Evolutionary conservation across 2,329 filamentous ascomycete genomes (phyloP).

Genomic region (Chalaropsis thielavioides): DNA sequence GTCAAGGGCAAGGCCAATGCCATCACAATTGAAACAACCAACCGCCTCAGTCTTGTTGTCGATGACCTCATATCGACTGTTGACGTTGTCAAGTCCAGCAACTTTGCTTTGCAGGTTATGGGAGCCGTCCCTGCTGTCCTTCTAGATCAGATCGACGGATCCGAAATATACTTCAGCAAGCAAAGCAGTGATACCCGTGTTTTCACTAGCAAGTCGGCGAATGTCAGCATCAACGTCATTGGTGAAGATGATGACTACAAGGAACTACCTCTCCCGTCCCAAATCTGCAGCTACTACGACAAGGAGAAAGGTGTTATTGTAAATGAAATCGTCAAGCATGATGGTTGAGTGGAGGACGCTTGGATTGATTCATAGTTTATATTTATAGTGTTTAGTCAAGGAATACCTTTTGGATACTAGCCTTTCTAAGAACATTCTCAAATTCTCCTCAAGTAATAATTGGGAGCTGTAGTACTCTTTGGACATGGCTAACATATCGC

Average conservation of each 20-base stretch:
- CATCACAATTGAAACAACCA: slow-evolving; percentile 87
- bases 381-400: neutral
- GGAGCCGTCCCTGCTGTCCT: slow-evolving; percentile 75
- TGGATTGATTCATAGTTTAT: neutral
- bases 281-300: slow-evolving; percentile 67
- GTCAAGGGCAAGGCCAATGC: slow-evolving; percentile 90
- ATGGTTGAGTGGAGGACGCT: slow-evolving; percentile 41
- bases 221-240: slow-evolving; percentile 77
- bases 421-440: neutral
- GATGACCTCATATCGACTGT: slow-evolving; percentile 82
- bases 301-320: slow-evolving; percentile 57
- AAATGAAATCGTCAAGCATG: slow-evolving; percentile 91
- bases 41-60: slow-evolving; percentile 68
- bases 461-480: neutral
- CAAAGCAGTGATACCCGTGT: slow-evolving; percentile 66
- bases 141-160: slow-evolving; percentile 86
- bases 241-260: slow-evolving; percentile 61
- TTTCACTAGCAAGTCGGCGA: slow-evolving; percentile 75
- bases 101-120: slow-evolving; percentile 86
- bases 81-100: slow-evolving; percentile 88
- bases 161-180: slow-evolving; percentile 71
- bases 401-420: neutral
- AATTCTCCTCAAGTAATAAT: neutral
- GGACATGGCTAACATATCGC: neutral
- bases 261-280: slow-evolving; percentile 76